phyloP scores from a whole-genome alignment of 495 filamentous ascomycete genomes.

The Xylaria intraflava region DNA sequence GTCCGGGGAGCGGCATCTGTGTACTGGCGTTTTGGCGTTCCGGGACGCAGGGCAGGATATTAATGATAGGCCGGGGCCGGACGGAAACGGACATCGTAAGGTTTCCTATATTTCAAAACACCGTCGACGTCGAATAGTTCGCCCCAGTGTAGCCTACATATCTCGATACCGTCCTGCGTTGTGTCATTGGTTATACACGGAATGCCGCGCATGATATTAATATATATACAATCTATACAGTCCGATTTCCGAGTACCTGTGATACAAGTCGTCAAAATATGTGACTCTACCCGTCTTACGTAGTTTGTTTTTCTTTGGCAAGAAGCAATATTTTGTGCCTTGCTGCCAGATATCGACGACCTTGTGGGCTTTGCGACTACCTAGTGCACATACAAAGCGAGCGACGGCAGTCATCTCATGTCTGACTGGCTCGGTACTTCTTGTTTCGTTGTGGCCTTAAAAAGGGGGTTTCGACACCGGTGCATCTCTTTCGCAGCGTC shows the following conservation, averaged over 20 bases:
- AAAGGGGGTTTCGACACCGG: constrained; percentile 10
- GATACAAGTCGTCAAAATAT: no score
- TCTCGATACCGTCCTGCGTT: not conserved
- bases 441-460: constrained; percentile 19
- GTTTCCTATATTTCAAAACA: not conserved
- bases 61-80: not conserved
- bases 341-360: no score
- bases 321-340: not conserved
- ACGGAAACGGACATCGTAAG: not conserved
- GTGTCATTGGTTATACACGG: not conserved
- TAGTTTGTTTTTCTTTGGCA: no score
- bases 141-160: not conserved
- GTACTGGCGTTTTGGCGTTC: constrained; percentile 5
- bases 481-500: constrained; percentile 13
- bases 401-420: not conserved
- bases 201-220: not conserved
- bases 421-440: not conserved
- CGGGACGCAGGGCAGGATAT: not conserved
- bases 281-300: no score
- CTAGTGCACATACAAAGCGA: no score
- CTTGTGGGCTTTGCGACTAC: no score
- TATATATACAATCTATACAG: not conserved
- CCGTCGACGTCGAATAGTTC: not conserved
- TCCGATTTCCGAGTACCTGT: not conserved
- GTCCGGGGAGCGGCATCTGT: not conserved